Conservation (phyloP, 495 filamentous ascomycete species). For the Entonaema liquescens region DNA sequence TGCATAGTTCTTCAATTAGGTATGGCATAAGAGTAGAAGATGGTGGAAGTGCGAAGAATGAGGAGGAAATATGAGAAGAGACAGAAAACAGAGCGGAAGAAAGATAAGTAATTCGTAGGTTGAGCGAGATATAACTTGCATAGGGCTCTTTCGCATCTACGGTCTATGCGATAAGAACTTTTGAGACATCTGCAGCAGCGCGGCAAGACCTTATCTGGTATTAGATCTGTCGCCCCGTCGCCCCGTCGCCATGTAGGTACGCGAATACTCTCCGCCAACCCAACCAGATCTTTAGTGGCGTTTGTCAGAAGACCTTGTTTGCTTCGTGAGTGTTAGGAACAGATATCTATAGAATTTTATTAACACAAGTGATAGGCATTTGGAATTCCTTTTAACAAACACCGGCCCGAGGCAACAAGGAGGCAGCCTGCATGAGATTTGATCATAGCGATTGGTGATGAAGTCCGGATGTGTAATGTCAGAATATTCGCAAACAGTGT, state of each 20-base stretch:
- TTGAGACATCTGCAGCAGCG: conserved; percentile 14
- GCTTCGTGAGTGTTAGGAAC: not conserved
- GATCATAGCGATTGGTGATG: not conserved
- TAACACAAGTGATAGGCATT: conserved; percentile 11
- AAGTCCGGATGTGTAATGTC: not conserved
- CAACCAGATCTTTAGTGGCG: conserved; percentile 25
- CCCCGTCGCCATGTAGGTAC: conserved; percentile 13
- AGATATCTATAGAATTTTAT: conserved; percentile 5
- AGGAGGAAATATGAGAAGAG: not conserved
- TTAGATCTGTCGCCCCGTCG: conserved; percentile 8
- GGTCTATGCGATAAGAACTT: conserved; percentile 16
- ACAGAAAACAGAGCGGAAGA: not conserved
- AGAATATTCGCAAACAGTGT: not conserved
- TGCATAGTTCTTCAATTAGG: conserved; percentile 7
- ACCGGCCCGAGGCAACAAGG: conserved; percentile 3
- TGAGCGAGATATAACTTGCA: not conserved
- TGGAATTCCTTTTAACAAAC: not conserved
- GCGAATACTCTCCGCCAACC: not conserved
- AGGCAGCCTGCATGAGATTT: conserved; percentile 14
- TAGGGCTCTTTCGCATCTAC: conserved; percentile 3
- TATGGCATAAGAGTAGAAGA: not conserved
- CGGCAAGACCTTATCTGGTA: conserved; percentile 23
- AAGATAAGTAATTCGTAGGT: not conserved
- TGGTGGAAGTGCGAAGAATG: not conserved
- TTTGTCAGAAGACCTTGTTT: conserved; percentile 27